These are phyloP conservation scores for Mycena haematopus DNA, from an alignment of 768 basidiomycete genomes.

Conservation along the genomic window DNA sequence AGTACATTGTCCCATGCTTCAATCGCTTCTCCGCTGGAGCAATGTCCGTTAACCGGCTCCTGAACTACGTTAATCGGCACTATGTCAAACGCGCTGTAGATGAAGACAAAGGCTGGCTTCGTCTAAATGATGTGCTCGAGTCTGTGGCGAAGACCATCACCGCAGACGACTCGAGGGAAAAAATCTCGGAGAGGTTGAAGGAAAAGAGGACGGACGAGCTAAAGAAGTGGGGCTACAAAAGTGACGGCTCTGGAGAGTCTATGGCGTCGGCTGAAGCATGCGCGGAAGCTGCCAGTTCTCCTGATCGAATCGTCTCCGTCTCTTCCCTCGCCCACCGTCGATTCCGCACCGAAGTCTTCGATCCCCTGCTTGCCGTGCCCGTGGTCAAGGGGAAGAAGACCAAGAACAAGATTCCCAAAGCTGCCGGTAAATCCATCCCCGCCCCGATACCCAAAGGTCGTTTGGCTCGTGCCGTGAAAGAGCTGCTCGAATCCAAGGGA, in stretches of 20 bases:
- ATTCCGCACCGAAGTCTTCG: constrained; percentile 75
- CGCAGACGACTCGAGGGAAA: constrained; percentile 62
- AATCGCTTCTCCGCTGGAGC: constrained; percentile 73
- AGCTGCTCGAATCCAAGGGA: constrained; percentile 61
- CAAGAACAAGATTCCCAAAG: constrained; percentile 56
- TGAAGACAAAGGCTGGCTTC: constrained; percentile 81
- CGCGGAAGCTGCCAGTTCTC: constrained; percentile 75
- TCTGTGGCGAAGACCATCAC: constrained; percentile 59
- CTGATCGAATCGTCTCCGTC: constrained; percentile 70
- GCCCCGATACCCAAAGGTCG: constrained; percentile 65
- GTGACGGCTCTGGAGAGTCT: constrained; percentile 53
- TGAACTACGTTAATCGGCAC: constrained; percentile 74
- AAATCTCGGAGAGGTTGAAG: constrained; percentile 61
- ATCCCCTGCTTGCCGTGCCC: constrained; percentile 71
- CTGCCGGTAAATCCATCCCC: constrained; percentile 25
- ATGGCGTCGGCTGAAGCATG: constrained; percentile 67
- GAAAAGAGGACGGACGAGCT: constrained; percentile 69
- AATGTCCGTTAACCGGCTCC: constrained; percentile 70
- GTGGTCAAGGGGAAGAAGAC: constrained; percentile 65
- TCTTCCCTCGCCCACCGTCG: constrained; percentile 70
- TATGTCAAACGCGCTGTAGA: constrained; percentile 78
- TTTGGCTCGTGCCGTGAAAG: constrained; percentile 70
- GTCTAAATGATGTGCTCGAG: constrained; percentile 68
- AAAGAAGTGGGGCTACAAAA: constrained; percentile 72
- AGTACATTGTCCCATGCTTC: constrained; percentile 76